Base-by-base conservation (phyloP, 345 rosid species). In the Sisymbrium altissimum region DNA sequence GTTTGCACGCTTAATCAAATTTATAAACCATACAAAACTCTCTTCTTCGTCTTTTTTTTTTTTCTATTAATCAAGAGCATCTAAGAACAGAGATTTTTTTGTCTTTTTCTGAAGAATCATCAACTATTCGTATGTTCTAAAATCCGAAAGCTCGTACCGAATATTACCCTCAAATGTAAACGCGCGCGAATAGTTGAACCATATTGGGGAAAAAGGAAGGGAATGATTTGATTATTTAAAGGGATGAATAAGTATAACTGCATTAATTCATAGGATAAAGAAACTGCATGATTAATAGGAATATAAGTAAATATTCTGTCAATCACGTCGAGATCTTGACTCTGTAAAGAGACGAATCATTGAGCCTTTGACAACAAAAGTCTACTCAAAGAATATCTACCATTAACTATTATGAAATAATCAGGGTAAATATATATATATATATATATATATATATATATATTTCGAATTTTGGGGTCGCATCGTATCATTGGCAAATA, bases 311-410 rank as follows among this genome's bases (percentile, higher is more conserved):
- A 69, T 76, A 76, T 76, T 76, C 66, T 76, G 65, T 21, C 74
- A 62, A 76, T 76, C 70, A 69, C 70, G 48, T 69, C 50, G 74
- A 69, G 45, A 76, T 69, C 70, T 76, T 76, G 79, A 76, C 75
- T 69, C 57, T 44, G 27, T 69, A 69, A 76, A 76, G 79, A 43
- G 70, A 62, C 49, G 79, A 76, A 76, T 76, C 79, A 76, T 69
- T 76, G 70, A 69, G 70, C 75, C 79, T 62, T 76, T 69, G 79
- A 76, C 70, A 62, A 62, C 74, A 61, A 76, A 76, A 69, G 79
- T 76, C 70, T 36, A 76, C 79, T 69, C 70, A 50, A 15, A 53
- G 65, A 76, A 76, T 76, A 75, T 62, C 4, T 68, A 61, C 40
- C 55, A 74, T 59, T 49, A 57, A 57, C 9, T 74, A 56, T 17